Evolutionary conservation across 2,329 filamentous ascomycete genomes (phyloP), one percentile per base, ranked within the genome.

Genomic region (Colletotrichum orbiculare): DNA sequence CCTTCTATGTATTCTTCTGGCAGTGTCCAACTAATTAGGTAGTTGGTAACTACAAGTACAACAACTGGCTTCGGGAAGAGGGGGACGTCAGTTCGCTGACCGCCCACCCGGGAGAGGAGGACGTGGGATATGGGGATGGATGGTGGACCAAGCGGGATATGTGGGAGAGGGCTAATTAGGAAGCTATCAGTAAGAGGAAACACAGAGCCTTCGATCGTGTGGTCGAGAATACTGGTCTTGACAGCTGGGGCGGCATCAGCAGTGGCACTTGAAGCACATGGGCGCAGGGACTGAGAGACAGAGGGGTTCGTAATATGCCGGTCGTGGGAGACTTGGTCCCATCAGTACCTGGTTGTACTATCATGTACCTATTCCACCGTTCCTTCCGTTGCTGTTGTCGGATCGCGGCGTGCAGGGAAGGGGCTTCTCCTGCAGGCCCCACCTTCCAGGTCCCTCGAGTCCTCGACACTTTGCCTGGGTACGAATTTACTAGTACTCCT

Each of bases 341-440:
- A 25, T 25, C 25, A 52, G 57, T 48, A 38, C 56, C 13, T 38
- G 10, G 6, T 37, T n/a, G 47, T 42, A 56, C 57, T 25, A 12
- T 5, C 3, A 35, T 38, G 39, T 53, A 55, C 35, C 33, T 2
- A 3, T 39, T 7, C 38, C 46, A 60, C 39, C 34, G 33, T 15
- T 9, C 33, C 17, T 35, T 17, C 25, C 12, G 34, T 13, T 35
- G 42, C 39, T 10, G 39, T 37, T 37, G 48, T n/a, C 35, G 62
- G 15, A 12, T 33, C 34, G 15, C 43, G 58, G 59, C 34, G 54
- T 57, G 57, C 25, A 66, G 58, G 63, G 63, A 50, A 60, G 37
- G 39, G 37, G 41, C 33, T 57, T 37, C 47, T 65, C 58, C 57
- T 52, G 63, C 41, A 13, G 4, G 53, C 10, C 63, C 52, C 41